Base-by-base conservation (phyloP, 306 rosid genomes). In the Cyamopsis tetragonoloba region DNA sequence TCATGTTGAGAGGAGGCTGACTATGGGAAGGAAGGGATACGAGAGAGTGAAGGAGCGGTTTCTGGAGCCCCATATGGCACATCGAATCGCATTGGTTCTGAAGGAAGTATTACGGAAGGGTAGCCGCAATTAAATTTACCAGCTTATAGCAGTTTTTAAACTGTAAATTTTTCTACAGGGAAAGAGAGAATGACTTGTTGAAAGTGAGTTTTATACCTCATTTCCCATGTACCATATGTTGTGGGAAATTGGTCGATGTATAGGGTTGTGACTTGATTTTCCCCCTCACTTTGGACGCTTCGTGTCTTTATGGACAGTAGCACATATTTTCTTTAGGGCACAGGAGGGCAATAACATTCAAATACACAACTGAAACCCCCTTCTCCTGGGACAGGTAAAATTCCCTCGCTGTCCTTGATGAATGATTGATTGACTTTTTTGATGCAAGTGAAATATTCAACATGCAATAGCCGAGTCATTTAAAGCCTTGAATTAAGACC, bases 1-100 rank as follows among this genome's bases (percentile, higher is more conserved):
- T 23, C 95, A 88, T 50, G 89, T 93, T 15, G 97, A 93, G 73
- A 85, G 88, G 85, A 88, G 97, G 80, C 80, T 93, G 27, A 93
- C 95, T 0, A 81, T 93, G 81, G 98, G 96, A 56, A 93, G 79
- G 80, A 91, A 80, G 70, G 97, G 96, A 32, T 83, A 84, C 9
- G 83, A 82, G 71, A 83, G 87, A 78, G 95, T 89, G 76, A 93
- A 85, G 77, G 95, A 86, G 53, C 83, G 79, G 79, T 93, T 93
- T 67, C 43, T 88, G 72, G 95, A 93, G 83, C 87, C 61, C 23
- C 90, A 93, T 72, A 93, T 93, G 97, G 74, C 88, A 1, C 79
- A 84, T 6, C 86, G 97, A 84, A 93, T 89, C 59, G 91, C 95
- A 73, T 23, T 77, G 39, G 97, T 89, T 81, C 80, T 93, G 55